Base-by-base conservation (phyloP, 305 asterid genomes). In the Caryopteris hybrid region DNA sequence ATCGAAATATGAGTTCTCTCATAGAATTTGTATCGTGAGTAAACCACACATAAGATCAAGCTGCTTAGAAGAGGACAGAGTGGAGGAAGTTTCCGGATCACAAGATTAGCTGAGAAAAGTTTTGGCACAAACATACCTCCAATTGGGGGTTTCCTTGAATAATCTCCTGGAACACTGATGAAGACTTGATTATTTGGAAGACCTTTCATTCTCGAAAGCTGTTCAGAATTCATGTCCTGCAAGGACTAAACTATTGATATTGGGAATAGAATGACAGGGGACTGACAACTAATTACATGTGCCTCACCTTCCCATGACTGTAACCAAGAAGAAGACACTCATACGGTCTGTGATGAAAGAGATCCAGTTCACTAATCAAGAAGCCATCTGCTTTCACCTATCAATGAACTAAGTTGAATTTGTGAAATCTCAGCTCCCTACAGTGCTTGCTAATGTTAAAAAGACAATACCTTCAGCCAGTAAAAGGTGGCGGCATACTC, bases 341-440 rank as follows among this genome's bases (percentile, higher is more conserved):
- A 20, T 93, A 93, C 27, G 98, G 97, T 74, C 92, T 85, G 79
- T 92, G 98, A 79, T 92, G 98, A 77, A 92, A 90, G 79, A 92
- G 93, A 72, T 93, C 94, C 85, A 93, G 71, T 65, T 90, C 97
- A 61, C 94, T 70, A 27, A 86, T 88, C 86, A 93, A 72, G 21
- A 80, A 80, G 61, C 98, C 97, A 64, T 88, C 84, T 41, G 89
- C 76, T 66, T 86, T 93, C 53, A 90, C 95, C 98, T 92, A 80
- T 74, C 54, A 74, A 6, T 16, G 27, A 58, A 52, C 39, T 23
- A 64, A 2, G 62, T 31, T 59, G 53, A 57, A 66, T 61, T 36
- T 50, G 52, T 36, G 22, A 41, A 66, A 72, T 42, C 10, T 18
- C 46, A 71, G 39, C 16, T 3, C 64, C 56, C 13, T 2, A n/a